Base-by-base conservation (phyloP, 2,329 filamentous ascomycete species). In the Trichoderma harzianum region DNA sequence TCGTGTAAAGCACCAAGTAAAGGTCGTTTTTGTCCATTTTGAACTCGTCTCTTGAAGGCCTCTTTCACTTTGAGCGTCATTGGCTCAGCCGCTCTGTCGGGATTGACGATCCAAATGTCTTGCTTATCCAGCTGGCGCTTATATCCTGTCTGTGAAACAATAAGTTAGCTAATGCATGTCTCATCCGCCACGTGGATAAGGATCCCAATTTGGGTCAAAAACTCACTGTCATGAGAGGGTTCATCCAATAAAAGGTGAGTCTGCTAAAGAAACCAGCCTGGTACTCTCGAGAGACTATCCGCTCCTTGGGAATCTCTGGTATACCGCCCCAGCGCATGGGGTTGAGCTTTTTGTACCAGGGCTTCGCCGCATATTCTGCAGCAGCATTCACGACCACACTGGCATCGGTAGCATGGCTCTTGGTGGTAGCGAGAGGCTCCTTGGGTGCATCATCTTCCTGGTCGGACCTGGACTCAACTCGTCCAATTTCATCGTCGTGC, bases 91-190 rank as follows among this genome's bases (percentile, higher is more conserved):
- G 89, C 88, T 73, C 96, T 88, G 73, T 92, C 84, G 0, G 95
- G 95, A 74, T 98, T 98, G 76, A 98, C 92, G 1, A 86, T 84
- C 92, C 94, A 98, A 71, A 99, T 90, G 79, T 99, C 96, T 75
- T 92, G 93, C 70, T 91, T 83, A 77, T 97, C 92, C 2, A 99
- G 86, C 2, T 91, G 89, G 16, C 96, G 91, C 78, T 93, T 91
- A 81, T 98, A 98, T 43, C 96, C 96, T 51, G 90, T 88, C 90
- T 93, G 75, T 28, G 68, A 30, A 26, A 70, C 28, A 53, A 28
- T 21, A 28, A 28, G 39, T 36, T 61, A 60, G 57, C n/a, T 12
- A n/a, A 51, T 18, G 28, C 12, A 47, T 7, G 30, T 24, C 55
- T 26, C 36, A 51, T 10, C 43, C 43, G 8, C 43, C 43, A 6